Evolutionary conservation across 495 filamentous ascomycete genomes (phyloP).

Genomic region (Evernia prunastri): DNA sequence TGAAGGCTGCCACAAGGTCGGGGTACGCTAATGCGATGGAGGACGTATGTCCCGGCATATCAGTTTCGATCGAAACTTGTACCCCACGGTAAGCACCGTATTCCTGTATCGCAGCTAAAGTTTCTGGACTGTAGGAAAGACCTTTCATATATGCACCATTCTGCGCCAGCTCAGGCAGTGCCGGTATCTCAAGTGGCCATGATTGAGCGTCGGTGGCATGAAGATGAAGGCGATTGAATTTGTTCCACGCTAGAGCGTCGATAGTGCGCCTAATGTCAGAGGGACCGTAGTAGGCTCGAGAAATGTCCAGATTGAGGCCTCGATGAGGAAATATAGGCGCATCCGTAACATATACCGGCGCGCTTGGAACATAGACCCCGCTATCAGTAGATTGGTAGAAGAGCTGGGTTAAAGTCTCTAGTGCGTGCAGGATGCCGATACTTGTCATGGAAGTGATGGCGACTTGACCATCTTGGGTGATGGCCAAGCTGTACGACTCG

Average conservation of each 20-base stretch:
- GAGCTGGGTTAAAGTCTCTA: conserved; percentile 52
- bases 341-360: conserved; percentile 25
- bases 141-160: conserved; percentile 61
- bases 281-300: conserved; percentile 58
- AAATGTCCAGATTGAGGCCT: conserved; percentile 67
- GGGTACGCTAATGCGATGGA: conserved; percentile 57
- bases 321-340: conserved; percentile 45
- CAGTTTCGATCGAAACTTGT: conserved; percentile 69
- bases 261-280: conserved; percentile 60
- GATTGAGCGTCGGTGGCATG: conserved; percentile 78
- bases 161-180: conserved; percentile 59
- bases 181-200: conserved; percentile 73
- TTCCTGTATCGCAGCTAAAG: conserved; percentile 56
- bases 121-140: conserved; percentile 55
- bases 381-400: conserved; percentile 27
- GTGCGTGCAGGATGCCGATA: conserved; percentile 53
- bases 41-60: conserved; percentile 75
- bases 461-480: conserved; percentile 34
- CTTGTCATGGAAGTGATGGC: conserved; percentile 44
- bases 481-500: conserved; percentile 51
- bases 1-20: conserved; percentile 65
- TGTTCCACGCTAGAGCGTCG: conserved; percentile 66
- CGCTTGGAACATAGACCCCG: conserved; percentile 20
- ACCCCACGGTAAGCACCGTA: conserved; percentile 63
- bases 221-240: conserved; percentile 72